A percentile compares a stretch with the other conserved stretches of the same genome.
Evolutionary conservation across 1,139 yeast genomes (phyloP).

Genomic region (Sugiyamaella grinbergsii): DNA sequence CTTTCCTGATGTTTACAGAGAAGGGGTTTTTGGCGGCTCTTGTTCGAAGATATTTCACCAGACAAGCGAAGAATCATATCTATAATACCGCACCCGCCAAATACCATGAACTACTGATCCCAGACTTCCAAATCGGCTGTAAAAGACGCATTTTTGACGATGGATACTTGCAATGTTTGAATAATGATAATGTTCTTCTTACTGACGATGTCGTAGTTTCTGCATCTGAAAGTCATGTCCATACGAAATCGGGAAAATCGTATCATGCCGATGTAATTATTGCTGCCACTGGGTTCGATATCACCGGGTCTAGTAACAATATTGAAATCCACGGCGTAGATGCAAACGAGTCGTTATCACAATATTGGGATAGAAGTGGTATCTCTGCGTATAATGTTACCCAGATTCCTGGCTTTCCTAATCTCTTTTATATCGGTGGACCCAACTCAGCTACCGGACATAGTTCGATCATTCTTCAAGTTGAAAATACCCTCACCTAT

Average conservation of each 20-base stretch:
- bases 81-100: constrained; percentile 28
- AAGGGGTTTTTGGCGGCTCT: constrained; percentile 28
- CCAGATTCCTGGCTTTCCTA: constrained; percentile 28
- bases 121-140: constrained; percentile 37
- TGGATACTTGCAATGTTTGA: constrained; percentile 35
- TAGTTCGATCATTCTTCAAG: constrained; percentile 26
- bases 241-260: constrained; percentile 30
- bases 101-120: constrained; percentile 34
- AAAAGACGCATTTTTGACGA: constrained; percentile 39
- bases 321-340: constrained; percentile 23
- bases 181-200: constrained; percentile 33
- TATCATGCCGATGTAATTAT: constrained; percentile 37
- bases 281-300: constrained; percentile 38
- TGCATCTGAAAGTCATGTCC: constrained; percentile 32
- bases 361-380: constrained; percentile 26
- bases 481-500: constrained; percentile 26
- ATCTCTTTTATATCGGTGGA: constrained; percentile 26
- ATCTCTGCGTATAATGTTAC: constrained; percentile 27
- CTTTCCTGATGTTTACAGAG: constrained; percentile 22
- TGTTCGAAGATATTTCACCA: constrained; percentile 20
- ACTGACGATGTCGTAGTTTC: constrained; percentile 34
- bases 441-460: constrained; percentile 30
- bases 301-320: constrained; percentile 5
- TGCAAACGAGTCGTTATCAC: constrained; percentile 22
- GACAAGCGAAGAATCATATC: constrained; percentile 27